Evolutionary conservation across 2,329 filamentous ascomycete species (phyloP).

Genomic region (Nothophaeocryptopus gaeumannii): DNA sequence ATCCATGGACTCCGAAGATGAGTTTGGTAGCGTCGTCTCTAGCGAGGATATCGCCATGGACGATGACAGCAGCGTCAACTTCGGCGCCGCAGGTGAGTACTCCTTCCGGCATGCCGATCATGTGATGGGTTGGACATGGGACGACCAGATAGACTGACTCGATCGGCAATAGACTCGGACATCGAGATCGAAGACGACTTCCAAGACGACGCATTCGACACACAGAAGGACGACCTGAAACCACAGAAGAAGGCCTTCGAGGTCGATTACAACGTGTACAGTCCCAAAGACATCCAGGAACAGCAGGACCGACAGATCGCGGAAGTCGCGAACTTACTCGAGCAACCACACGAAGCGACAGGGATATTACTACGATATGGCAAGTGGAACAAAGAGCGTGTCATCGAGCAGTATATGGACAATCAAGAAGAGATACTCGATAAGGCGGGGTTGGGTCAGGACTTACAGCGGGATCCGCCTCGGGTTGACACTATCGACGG

Average conservation of each 20-base stretch:
- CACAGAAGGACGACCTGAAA: slow-evolving; percentile 69
- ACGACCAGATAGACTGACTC: slow-evolving; percentile 10
- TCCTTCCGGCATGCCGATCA: not conserved
- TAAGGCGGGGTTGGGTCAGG: slow-evolving; percentile 73
- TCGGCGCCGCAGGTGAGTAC: slow-evolving; percentile 42
- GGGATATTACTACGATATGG: slow-evolving; percentile 87
- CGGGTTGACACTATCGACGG: slow-evolving; percentile 68
- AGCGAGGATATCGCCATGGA: slow-evolving; percentile 66
- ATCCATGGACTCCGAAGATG: slow-evolving; percentile 92
- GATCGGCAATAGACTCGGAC: slow-evolving; percentile 44
- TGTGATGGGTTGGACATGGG: not conserved
- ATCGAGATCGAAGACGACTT: slow-evolving; percentile 58
- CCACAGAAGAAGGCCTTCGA: slow-evolving; percentile 75
- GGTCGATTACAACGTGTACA: slow-evolving; percentile 77
- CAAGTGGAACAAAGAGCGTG: slow-evolving; percentile 91
- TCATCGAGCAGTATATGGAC: slow-evolving; percentile 98
- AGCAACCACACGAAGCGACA: slow-evolving; percentile 81
- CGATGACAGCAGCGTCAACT: slow-evolving; percentile 60
- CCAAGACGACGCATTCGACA: slow-evolving; percentile 56
- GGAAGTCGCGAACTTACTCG: slow-evolving; percentile 88
- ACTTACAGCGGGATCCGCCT: slow-evolving; percentile 55
- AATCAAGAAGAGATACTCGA: slow-evolving; percentile 75
- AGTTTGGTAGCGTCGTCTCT: slow-evolving; percentile 81
- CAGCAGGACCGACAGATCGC: slow-evolving; percentile 84
- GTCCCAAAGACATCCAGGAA: slow-evolving; percentile 74